Evolutionary conservation across 495 filamentous ascomycete species (phyloP), one percentile per base, ranked within the genome.

Genomic region (Penicillium arizonense): DNA sequence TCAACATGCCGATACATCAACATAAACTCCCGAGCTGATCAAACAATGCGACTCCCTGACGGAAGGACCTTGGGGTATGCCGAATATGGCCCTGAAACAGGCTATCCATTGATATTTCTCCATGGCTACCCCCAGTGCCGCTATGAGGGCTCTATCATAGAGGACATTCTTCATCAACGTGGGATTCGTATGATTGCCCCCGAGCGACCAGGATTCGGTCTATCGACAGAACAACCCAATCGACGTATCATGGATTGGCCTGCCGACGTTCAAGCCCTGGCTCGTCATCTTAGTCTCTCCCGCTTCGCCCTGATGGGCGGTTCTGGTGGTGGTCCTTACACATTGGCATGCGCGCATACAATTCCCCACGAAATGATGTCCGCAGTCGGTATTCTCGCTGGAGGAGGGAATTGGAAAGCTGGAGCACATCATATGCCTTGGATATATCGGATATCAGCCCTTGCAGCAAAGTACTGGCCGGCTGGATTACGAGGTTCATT

Each of bases 311-410:
- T 80, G 13, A 34, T 82, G n/a, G 77, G 76, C 3, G 52, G 58
- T 21, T 77, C 71, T 0, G 77, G 77, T 2, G 79, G 79, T 2
- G 69, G 63, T 1, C 77, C 77, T 1, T 80, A 74, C 50, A 73
- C 69, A 4, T 49, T 79, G 12, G 78, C 77, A 1, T 80, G 76
- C 47, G 72, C 70, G 13, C 47, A 68, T 14, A 46, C 41, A 11
- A 44, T 80, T 3, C 68, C 72, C 21, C 47, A 47, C 0, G 54
- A 65, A 3, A 66, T 56, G 53, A 38, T 78, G 14, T 55, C 61
- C 4, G 66, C 53, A 4, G 70, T 71, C 0, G 70, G 64, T 3
- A 57, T 78, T 7, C 12, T 77, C 4, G 64, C 64, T 5, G 74
- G 73, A 18, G 57, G 59, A 13, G 59, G 57, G 3, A 63, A 70